Conservation (phyloP, 1,284 basidiomycete species). For the Peniophora sp. region DNA sequence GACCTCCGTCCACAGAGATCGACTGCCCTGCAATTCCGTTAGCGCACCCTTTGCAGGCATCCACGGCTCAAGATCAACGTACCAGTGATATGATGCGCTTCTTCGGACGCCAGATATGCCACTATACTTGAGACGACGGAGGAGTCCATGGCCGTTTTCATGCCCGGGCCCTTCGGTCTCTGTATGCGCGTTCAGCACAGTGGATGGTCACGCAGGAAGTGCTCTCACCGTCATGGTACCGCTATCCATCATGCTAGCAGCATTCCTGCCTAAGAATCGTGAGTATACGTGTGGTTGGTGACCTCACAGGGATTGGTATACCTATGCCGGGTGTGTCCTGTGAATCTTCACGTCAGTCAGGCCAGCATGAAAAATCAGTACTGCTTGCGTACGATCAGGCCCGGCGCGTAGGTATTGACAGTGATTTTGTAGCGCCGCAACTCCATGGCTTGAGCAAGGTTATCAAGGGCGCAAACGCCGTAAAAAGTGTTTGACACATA, state of each 20-base stretch:
- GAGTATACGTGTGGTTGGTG: not conserved
- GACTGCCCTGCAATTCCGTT: not conserved
- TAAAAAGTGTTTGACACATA: not conserved
- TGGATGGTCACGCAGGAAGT: no score
- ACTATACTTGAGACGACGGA: not conserved
- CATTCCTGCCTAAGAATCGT: not conserved
- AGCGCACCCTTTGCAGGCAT: not conserved
- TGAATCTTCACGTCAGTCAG: no score
- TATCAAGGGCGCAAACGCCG: not conserved
- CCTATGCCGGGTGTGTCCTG: not conserved
- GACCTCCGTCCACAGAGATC: not conserved
- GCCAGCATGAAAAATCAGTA: no score
- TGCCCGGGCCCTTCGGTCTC: no score
- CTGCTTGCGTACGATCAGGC: conserved; percentile 1
- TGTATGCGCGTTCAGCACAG: no score
- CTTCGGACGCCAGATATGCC: not conserved
- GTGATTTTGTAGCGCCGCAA: conserved; percentile 23
- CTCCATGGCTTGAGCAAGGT: conserved; percentile 17
- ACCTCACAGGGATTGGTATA: not conserved
- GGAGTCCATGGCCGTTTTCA: no score
- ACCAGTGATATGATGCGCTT: not conserved
- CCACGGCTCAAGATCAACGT: no score
- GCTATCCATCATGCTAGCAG: not conserved
- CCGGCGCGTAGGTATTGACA: conserved; percentile 26
- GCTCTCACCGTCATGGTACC: no score